phyloP scores from a whole-genome alignment of 192 early-diverging fungal species.

The Funneliformis mosseae region DNA sequence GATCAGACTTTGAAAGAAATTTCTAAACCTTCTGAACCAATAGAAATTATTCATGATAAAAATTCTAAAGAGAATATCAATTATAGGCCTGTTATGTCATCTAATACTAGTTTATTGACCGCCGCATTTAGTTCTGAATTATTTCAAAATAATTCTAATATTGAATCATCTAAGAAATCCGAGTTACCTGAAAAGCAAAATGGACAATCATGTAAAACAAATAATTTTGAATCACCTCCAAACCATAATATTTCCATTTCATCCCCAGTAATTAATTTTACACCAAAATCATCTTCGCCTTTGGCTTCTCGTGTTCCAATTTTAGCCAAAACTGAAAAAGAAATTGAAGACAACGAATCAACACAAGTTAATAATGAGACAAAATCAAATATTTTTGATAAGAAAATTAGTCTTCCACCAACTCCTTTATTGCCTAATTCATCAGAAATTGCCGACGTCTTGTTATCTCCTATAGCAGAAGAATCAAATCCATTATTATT shows the following conservation, averaged over 20 bases:
- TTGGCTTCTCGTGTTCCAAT: constrained; percentile 10
- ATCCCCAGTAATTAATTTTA: not conserved
- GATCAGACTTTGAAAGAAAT: not conserved
- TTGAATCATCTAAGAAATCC: not conserved
- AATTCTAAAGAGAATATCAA: not conserved
- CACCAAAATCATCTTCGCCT: constrained; percentile 25
- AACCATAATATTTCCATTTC: not conserved
- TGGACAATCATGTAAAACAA: not conserved
- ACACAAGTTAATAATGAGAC: not conserved
- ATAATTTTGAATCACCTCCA: not conserved
- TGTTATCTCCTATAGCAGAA: constrained; percentile 9
- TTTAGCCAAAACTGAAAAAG: not conserved
- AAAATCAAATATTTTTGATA: not conserved
- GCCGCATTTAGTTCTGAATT: constrained; percentile 1
- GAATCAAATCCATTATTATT: constrained; percentile 12
- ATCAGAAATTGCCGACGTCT: not conserved
- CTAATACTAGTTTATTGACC: not conserved
- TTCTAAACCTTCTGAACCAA: not conserved
- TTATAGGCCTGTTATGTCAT: not conserved
- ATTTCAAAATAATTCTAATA: no score
- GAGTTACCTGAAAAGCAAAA: not conserved
- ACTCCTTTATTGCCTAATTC: not conserved
- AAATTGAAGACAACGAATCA: not conserved
- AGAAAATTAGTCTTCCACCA: not conserved
- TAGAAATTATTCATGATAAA: not conserved